Conservation (phyloP, 2,329 filamentous ascomycete genomes). For the Rutstroemia sydowiana region DNA sequence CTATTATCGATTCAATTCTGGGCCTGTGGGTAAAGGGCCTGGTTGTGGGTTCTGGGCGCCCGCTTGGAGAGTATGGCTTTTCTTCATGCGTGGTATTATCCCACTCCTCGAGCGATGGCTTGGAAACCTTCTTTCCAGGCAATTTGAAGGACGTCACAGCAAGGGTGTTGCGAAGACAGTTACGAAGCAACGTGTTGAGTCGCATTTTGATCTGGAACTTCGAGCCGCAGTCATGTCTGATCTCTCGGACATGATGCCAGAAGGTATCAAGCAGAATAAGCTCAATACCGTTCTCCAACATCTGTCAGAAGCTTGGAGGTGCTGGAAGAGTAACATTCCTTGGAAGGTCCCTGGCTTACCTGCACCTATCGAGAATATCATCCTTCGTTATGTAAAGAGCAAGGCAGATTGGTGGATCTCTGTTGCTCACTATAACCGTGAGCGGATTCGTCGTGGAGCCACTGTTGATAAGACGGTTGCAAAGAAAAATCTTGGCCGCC, state of each 20-base stretch:
- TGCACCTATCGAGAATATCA: constrained; percentile 97
- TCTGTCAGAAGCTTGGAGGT: constrained; percentile 95
- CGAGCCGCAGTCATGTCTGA: constrained; percentile 98
- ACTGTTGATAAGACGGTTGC: constrained; percentile 99
- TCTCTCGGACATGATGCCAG: constrained; percentile 99
- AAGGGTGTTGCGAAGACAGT: constrained; percentile 99
- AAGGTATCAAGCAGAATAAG: constrained; percentile 99
- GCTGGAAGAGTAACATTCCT: constrained; percentile 99
- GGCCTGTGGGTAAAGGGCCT: constrained; percentile 91
- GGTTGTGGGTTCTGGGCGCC: constrained; percentile 99
- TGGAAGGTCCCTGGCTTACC: constrained; percentile 98
- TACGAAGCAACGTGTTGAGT: constrained; percentile 97
- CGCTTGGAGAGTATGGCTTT: constrained; percentile 97
- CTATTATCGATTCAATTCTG: constrained; percentile 97
- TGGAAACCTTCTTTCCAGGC: constrained; percentile 89
- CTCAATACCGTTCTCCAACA: constrained; percentile 97
- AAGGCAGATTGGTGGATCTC: constrained; percentile 99
- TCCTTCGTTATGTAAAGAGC: constrained; percentile 95
- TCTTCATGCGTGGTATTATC: constrained; percentile 98
- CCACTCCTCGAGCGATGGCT: constrained; percentile 95
- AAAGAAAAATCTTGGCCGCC: constrained; percentile 94
- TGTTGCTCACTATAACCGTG: constrained; percentile 96
- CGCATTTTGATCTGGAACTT: constrained; percentile 94
- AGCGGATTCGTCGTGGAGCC: constrained; percentile 90
- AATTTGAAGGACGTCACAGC: constrained; percentile 97